Conservation (phyloP, 108 stramenopile species). For the Cyclotella choctawhatcheeana region DNA sequence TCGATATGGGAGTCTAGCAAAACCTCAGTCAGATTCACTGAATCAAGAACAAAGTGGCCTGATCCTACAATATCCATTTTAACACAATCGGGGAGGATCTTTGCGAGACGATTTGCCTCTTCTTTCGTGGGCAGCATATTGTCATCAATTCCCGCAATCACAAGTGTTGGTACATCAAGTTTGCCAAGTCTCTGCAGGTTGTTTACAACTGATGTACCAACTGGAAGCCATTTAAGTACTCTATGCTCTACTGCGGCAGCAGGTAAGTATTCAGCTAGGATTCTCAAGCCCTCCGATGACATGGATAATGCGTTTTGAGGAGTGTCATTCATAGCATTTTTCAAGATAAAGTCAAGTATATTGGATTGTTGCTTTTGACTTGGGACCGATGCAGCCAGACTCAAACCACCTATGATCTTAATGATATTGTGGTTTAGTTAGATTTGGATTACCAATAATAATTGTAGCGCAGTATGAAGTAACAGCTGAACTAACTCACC, state of each 20-base stretch:
- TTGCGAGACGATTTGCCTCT: slow-evolving; percentile 68
- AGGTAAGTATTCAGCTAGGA: slow-evolving; percentile 67
- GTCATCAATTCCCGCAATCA: slow-evolving; percentile 79
- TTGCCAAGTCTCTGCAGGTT: slow-evolving; percentile 52
- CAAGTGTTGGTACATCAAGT: slow-evolving; percentile 70
- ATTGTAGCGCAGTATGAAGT: too few species aligned
- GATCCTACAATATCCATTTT: slow-evolving; percentile 63
- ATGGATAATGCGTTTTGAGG: slow-evolving; percentile 35
- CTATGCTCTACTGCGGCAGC: slow-evolving; percentile 66
- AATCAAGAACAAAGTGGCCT: slow-evolving; percentile 85
- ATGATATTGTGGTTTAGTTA: neutral
- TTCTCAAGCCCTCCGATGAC: slow-evolving; percentile 60
- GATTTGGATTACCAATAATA: too few species aligned
- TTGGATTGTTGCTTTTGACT: slow-evolving; percentile 56
- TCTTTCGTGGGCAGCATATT: slow-evolving; percentile 72
- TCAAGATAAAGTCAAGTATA: slow-evolving; percentile 59
- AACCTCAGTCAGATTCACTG: slow-evolving; percentile 87
- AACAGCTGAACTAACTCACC: slow-evolving; percentile 6
- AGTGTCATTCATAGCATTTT: slow-evolving; percentile 8
- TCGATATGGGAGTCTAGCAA: slow-evolving; percentile 79
- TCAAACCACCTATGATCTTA: slow-evolving; percentile 60
- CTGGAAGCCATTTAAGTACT: slow-evolving; percentile 76
- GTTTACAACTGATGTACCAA: slow-evolving; percentile 66
- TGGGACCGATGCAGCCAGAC: slow-evolving; percentile 62
- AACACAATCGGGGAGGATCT: slow-evolving; percentile 64